Base-by-base conservation (phyloP, 257 asterid genomes). In the Rehmannia glutinosa region DNA sequence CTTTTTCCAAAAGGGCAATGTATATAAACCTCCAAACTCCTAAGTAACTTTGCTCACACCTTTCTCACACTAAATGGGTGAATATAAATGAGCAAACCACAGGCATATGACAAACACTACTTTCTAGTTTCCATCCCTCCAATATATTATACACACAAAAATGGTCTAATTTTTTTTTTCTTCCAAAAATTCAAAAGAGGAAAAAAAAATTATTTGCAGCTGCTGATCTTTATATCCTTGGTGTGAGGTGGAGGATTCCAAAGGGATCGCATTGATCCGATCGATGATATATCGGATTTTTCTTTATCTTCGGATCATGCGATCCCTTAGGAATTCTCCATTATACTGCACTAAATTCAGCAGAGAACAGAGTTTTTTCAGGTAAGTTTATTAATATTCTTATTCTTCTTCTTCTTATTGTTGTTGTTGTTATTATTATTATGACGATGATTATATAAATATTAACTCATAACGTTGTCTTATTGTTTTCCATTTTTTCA, bases 211-310 rank as follows among this genome's bases (percentile, higher is more conserved):
- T 21, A 13, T 32, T 17, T 33, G 68, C 21, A 45, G 33, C 49
- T 23, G 16, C 5, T 42, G 5, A 12, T n/a, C n/a, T 56, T 46
- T 27, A 38, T 62, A 27, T 56, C 60, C 38, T 20, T 71, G 80
- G 77, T 68, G 86, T 64, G 71, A 63, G 76, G 43, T 81, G 84
- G 77, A 81, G 77, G 33, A 75, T 78, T 84, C 89, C 89, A 81
- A 81, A 81, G 89, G 87, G 89, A 84, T 84, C 89, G 89, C 89
- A 81, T 81, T 81, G 86, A 81, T 81, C 81, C 69, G 72, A 62
- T 27, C 6, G 8, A 52, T 53, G 33, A 7, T 11, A 5, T n/a
- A n/a, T n/a, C n/a, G n/a, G n/a, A n/a, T n/a, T 39, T 33, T 15
- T 38, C 6, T 1, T 36, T 39, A 49, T 66, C 15, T 1, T 68